Evolutionary conservation across 306 rosid genomes (phyloP).

Genomic region (Psophocarpus tetragonolobus): DNA sequence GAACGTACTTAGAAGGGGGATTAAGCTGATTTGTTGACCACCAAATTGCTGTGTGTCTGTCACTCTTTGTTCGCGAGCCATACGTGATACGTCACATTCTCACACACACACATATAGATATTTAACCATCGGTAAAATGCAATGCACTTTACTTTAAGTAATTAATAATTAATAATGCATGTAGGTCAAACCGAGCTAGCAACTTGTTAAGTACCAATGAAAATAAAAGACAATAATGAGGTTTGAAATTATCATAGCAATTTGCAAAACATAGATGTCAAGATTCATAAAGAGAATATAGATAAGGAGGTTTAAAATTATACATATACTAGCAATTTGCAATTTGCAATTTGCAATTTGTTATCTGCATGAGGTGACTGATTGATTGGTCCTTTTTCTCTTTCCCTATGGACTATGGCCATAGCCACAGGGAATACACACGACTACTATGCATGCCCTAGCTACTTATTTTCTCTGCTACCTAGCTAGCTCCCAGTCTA

Average conservation of each 20-base stretch:
- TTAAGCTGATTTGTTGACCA: slow-evolving; percentile 16
- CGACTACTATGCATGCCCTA: not conserved
- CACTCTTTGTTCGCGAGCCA: not conserved
- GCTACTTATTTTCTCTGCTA: slow-evolving; percentile 1
- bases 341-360: not conserved
- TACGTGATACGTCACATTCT: no score
- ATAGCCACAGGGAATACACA: not conserved
- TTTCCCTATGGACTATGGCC: slow-evolving; percentile 22
- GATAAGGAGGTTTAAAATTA: not conserved
- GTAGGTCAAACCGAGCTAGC: no score
- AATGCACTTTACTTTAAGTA: no score
- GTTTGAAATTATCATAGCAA: no score
- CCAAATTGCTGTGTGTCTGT: not conserved
- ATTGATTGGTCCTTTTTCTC: slow-evolving; percentile 34
- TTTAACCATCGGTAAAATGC: no score
- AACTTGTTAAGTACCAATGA: no score
- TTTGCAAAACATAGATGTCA: no score
- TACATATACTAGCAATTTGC: not conserved
- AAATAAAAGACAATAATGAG: no score
- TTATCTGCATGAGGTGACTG: slow-evolving; percentile 31
- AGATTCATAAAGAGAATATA: no score
- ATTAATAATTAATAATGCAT: no score
- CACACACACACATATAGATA: no score
- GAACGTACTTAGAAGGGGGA: not conserved
- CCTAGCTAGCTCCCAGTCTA: not conserved